These are phyloP conservation scores for Sordaria brevicollis DNA, from an alignment of 495 filamentous ascomycete genomes.

Conservation along the genomic window DNA sequence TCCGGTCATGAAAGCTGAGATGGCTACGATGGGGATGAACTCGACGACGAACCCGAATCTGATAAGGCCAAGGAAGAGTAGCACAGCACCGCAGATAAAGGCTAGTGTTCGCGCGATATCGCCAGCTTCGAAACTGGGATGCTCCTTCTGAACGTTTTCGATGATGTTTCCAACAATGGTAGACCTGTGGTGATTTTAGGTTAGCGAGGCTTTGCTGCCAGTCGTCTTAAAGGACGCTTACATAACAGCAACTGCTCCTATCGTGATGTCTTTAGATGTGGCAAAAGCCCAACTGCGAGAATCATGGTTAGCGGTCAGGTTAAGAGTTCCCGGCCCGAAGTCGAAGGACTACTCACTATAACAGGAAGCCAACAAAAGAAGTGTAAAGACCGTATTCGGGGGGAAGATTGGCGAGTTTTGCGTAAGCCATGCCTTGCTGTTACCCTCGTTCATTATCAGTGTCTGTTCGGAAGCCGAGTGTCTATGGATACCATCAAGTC, in stretches of 20 bases:
- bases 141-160: constrained; percentile 34
- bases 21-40: constrained; percentile 41
- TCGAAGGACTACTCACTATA: constrained; percentile 27
- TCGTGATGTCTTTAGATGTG: constrained; percentile 60
- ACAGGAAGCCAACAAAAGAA: constrained; percentile 54
- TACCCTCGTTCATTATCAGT: constrained; percentile 40
- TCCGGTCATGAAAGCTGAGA: constrained; percentile 45
- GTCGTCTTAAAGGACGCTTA: background rate
- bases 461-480: constrained; percentile 13
- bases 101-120: constrained; percentile 35
- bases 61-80: constrained; percentile 37
- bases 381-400: constrained; percentile 56
- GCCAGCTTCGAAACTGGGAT: constrained; percentile 26
- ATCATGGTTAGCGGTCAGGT: background rate
- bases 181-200: constrained; percentile 46
- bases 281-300: constrained; percentile 46
- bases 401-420: constrained; percentile 44
- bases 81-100: constrained; percentile 35
- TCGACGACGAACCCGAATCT: constrained; percentile 43
- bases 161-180: constrained; percentile 76
- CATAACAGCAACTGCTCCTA: constrained; percentile 41
- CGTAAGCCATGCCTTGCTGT: constrained; percentile 58
- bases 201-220: background rate
- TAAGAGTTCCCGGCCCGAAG: background rate
- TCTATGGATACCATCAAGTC: background rate